Evolutionary conservation across 257 asterid genomes (phyloP).

Genomic region (Anisodus acutangulus): DNA sequence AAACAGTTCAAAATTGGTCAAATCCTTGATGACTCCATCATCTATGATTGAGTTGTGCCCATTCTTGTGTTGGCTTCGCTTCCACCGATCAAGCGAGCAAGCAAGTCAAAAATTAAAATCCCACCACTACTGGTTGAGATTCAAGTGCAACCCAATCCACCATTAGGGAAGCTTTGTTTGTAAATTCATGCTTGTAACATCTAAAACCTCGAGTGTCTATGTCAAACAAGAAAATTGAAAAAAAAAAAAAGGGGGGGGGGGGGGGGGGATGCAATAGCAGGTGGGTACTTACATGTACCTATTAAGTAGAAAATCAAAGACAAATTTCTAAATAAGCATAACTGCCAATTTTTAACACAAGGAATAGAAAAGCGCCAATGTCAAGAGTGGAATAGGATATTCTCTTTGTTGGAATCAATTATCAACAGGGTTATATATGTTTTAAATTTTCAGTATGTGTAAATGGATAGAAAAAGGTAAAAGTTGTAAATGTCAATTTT

Average conservation of each 20-base stretch:
- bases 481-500: neutral
- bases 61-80: neutral
- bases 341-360: neutral
- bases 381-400: constrained; percentile 12
- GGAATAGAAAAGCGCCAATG: neutral
- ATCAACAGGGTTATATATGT: neutral
- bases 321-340: neutral
- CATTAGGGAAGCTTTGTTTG: too few species aligned
- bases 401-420: neutral
- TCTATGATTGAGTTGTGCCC: neutral
- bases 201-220: too few species aligned
- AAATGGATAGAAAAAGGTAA: constrained; percentile 11
- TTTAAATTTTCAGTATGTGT: neutral
- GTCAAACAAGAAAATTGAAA: too few species aligned
- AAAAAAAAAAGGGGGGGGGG: neutral
- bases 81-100: neutral
- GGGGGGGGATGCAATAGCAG: neutral
- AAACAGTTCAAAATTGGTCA: neutral
- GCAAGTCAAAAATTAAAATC: too few species aligned
- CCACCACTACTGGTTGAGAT: too few species aligned
- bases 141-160: too few species aligned
- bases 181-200: too few species aligned
- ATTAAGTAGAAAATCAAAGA: neutral
- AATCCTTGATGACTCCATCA: neutral
- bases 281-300: constrained; percentile 4